Conservation (phyloP, 1,284 basidiomycete species). For the Leccinum griseonigrum region DNA sequence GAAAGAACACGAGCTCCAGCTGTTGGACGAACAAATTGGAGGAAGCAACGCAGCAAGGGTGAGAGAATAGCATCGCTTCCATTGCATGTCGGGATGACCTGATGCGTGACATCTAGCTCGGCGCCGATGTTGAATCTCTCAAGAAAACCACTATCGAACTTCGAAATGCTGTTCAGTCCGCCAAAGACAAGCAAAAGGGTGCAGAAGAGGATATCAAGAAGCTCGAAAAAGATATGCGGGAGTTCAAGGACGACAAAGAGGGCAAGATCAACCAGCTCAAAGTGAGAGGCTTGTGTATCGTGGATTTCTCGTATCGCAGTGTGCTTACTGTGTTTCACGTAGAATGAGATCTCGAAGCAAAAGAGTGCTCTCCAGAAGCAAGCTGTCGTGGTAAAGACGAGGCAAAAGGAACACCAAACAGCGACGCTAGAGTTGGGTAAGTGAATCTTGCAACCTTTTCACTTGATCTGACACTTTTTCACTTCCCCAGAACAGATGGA, state of each 20-base stretch:
- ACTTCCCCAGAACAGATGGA: conserved; percentile 72
- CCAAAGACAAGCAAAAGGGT: conserved; percentile 74
- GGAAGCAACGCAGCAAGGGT: conserved; percentile 90
- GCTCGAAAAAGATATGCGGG: conserved; percentile 95
- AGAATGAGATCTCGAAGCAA: conserved; percentile 75
- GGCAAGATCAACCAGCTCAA: conserved; percentile 95
- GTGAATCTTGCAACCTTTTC: conserved; percentile 19
- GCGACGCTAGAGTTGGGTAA: conserved; percentile 82
- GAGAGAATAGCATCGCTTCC: conserved; percentile 25
- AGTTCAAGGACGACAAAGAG: conserved; percentile 98
- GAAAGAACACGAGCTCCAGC: conserved; percentile 81
- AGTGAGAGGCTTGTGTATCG: conserved; percentile 40
- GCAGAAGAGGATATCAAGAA: conserved; percentile 81
- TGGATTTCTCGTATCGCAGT: not conserved
- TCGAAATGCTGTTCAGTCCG: conserved; percentile 60
- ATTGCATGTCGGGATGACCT: not conserved
- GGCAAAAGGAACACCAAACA: conserved; percentile 89
- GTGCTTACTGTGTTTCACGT: conserved; percentile 10
- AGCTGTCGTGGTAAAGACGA: conserved; percentile 76
- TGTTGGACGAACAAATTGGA: conserved; percentile 84
- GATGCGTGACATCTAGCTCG: conserved; percentile 51
- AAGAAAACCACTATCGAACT: conserved; percentile 70
- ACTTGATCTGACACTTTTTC: not conserved
- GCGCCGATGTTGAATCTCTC: conserved; percentile 74
- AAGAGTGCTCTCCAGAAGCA: conserved; percentile 84